Conservation (phyloP, 768 basidiomycete species). For the Pisolithus orientalis region DNA sequence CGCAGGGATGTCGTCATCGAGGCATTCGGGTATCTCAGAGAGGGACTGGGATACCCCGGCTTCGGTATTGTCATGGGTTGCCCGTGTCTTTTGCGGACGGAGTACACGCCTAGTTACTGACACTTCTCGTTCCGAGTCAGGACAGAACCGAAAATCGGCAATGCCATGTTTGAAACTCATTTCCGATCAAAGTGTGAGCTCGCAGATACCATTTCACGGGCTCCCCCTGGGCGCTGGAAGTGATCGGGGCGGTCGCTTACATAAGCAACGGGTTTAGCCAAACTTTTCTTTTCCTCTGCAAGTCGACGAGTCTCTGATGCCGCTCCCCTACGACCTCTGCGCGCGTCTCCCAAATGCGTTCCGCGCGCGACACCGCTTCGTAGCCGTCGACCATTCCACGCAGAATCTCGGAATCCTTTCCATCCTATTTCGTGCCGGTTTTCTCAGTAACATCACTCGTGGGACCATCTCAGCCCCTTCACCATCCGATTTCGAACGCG, state of each 20-base stretch:
- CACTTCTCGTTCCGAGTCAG: no score
- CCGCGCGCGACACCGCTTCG: slow-evolving; percentile 70
- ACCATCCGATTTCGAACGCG: slow-evolving; percentile 55
- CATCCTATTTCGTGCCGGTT: slow-evolving; percentile 87
- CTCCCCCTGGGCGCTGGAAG: no score
- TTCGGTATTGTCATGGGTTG: no score
- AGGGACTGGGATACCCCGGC: no score
- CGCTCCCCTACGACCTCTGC: slow-evolving; percentile 80
- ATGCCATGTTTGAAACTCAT: no score
- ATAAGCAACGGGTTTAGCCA: not conserved
- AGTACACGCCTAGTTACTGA: no score
- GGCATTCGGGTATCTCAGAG: no score
- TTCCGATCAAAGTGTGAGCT: no score
- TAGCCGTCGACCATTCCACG: slow-evolving; percentile 76
- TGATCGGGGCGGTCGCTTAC: not conserved
- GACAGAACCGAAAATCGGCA: no score
- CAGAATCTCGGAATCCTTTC: slow-evolving; percentile 90
- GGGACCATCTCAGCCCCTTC: slow-evolving; percentile 63
- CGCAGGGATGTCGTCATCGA: no score
- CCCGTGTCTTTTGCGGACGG: no score
- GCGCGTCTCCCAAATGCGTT: slow-evolving; percentile 91
- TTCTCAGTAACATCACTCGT: slow-evolving; percentile 76
- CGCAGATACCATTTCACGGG: no score
- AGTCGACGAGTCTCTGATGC: slow-evolving; percentile 22
- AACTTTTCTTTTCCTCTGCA: not conserved